Evolutionary conservation across 768 basidiomycete genomes (phyloP), one percentile per base, ranked within the genome.

Genomic region (Porphyrellus cyaneotinctus): DNA sequence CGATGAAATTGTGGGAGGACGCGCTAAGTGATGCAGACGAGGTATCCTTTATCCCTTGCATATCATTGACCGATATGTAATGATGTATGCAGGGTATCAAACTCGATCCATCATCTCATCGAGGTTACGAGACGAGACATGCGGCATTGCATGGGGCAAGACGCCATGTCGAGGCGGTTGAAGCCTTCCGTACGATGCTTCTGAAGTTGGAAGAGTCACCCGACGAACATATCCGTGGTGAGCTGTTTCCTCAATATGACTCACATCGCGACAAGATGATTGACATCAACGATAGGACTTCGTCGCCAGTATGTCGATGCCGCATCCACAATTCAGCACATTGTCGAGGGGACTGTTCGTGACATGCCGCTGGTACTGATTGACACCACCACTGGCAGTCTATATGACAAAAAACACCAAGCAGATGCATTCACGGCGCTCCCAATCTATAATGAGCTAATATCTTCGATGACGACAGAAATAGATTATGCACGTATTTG

Each of bases 121-220:
- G 8, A 15, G 58, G 43, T 4, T 59, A 54, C 43, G 26, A 59
- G 30, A 22, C 8, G 20, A 45, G 18, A n/a, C 48, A 59, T 41
- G 31, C 43, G 11, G n/a, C 18, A 18, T 18, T 37, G 10, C 18
- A 37, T 8, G 36, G n/a, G n/a, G 18, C 36, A n/a, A 37, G 10
- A 37, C 36, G n/a, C 36, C 18, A 37, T 37, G 9, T n/a, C 4
- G 36, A 37, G 18, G 36, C 36, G 18, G 36, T n/a, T 18, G 18
- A 37, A 37, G 18, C 36, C 7, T 37, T 37, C 11, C 36, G 18
- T 37, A n/a, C 3, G n/a, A 37, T 37, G 36, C 36, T 37, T 4
- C 18, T 8, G 9, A 37, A 20, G 11, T n/a, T 37, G 18, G 36
- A 37, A 37, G 18, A 37, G 36, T 37, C 36, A 11, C 18, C 36